phyloP scores from a whole-genome alignment of 176 grass and related monocot species.

The Alopecurus myosuroides region DNA sequence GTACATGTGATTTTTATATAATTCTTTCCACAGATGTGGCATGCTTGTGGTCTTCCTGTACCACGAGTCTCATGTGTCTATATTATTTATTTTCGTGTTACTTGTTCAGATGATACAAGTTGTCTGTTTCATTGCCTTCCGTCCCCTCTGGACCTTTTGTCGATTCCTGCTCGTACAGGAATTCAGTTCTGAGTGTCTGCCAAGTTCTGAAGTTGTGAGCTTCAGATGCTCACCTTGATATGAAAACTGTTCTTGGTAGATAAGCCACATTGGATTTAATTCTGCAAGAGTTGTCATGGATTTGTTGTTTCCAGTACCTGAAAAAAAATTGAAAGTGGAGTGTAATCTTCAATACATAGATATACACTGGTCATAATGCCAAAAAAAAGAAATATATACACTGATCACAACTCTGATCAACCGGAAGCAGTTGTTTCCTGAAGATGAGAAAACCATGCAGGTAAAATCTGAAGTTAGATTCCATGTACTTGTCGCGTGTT shows the following conservation, averaged over 20 bases:
- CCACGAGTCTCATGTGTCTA: background rate
- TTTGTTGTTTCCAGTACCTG: background rate
- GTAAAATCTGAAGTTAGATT: background rate
- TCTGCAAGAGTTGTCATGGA: background rate
- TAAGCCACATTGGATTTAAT: background rate
- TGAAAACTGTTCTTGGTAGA: background rate
- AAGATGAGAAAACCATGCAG: background rate
- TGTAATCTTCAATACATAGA: background rate
- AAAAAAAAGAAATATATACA: too few species aligned
- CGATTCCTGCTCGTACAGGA: background rate
- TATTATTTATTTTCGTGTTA: background rate
- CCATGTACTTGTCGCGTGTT: too few species aligned
- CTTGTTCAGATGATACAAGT: background rate
- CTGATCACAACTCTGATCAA: background rate
- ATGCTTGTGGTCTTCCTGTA: background rate
- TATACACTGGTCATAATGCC: too few species aligned
- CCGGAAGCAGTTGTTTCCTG: background rate
- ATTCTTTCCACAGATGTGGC: background rate
- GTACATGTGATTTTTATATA: slow-evolving; percentile 32
- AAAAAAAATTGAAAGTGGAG: background rate
- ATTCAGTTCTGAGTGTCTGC: background rate
- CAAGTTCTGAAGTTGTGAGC: background rate
- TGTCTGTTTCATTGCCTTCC: background rate
- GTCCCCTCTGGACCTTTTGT: background rate
- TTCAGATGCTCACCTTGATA: background rate